These are phyloP conservation scores for Tulasnella sp. DNA, from an alignment of 768 basidiomycete genomes.

Conservation along the genomic window DNA sequence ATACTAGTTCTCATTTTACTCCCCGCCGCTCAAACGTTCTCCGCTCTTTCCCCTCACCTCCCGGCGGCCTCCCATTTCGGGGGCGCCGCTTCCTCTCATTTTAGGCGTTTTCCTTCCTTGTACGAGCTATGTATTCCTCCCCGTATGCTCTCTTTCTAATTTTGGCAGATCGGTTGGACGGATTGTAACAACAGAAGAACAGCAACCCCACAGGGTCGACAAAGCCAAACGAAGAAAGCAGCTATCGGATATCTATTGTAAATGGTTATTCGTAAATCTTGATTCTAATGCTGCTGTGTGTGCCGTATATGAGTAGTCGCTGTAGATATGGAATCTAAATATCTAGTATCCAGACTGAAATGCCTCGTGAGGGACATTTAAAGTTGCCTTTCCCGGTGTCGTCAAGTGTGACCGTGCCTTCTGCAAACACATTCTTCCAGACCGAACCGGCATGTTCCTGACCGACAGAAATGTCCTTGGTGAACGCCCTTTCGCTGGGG, in stretches of 20 bases:
- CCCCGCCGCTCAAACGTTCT: neutral
- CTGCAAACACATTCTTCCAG: conserved; percentile 23
- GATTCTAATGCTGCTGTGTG: conserved; percentile 8
- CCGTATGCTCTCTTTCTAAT: neutral
- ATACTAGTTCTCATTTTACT: neutral
- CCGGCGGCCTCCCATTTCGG: neutral
- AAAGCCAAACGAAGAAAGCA: neutral
- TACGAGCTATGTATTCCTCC: conserved; percentile 3
- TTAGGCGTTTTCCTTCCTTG: neutral
- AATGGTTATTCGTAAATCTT: conserved; percentile 7
- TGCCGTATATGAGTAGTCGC: neutral
- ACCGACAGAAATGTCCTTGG: conserved; percentile 19
- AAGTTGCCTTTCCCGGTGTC: conserved; percentile 13
- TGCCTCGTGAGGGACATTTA: conserved; percentile 17
- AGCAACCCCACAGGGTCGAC: neutral
- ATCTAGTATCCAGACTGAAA: conserved; percentile 26
- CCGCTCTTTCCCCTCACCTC: neutral
- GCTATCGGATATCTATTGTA: neutral
- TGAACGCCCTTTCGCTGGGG: neutral
- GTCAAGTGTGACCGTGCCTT: neutral
- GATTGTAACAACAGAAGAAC: conserved; percentile 1
- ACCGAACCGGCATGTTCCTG: neutral
- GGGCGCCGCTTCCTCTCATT: neutral
- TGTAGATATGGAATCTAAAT: conserved; percentile 2
- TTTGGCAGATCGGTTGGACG: neutral